Conservation (phyloP, 2,329 filamentous ascomycete species). For the Beauveria asiatica region DNA sequence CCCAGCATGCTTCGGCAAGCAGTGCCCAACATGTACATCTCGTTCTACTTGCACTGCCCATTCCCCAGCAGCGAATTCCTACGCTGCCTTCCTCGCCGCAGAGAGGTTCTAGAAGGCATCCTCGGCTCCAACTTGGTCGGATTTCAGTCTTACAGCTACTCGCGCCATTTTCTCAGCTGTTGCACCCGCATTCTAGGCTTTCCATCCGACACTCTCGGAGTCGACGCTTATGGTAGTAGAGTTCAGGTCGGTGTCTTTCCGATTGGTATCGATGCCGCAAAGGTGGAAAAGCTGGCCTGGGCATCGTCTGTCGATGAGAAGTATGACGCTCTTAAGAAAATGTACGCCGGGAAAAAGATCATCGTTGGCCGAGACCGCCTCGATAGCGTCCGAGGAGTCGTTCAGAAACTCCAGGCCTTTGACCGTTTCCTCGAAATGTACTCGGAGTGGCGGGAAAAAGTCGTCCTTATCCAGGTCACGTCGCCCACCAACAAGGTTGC, state of each 20-base stretch:
- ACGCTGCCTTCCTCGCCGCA: conserved; percentile 76
- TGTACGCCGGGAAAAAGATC: conserved; percentile 86
- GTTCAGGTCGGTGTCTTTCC: conserved; percentile 91
- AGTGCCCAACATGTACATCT: conserved; percentile 82
- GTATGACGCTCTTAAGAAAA: conserved; percentile 61
- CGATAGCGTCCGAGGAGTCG: conserved; percentile 84
- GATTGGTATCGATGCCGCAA: conserved; percentile 84
- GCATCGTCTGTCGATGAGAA: conserved; percentile 60
- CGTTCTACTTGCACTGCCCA: conserved; percentile 88
- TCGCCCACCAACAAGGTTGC: conserved; percentile 76
- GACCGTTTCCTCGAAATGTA: conserved; percentile 85
- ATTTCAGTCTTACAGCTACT: conserved; percentile 94
- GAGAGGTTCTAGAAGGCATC: conserved; percentile 83
- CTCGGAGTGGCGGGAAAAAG: conserved; percentile 85
- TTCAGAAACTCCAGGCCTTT: conserved; percentile 93
- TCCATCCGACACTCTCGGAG: conserved; percentile 72
- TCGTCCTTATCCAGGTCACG: conserved; percentile 91
- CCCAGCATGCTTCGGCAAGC: conserved; percentile 82
- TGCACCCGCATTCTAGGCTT: conserved; percentile 89
- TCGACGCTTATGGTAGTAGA: conserved; percentile 81
- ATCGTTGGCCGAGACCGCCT: conserved; percentile 93
- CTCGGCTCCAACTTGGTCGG: conserved; percentile 88
- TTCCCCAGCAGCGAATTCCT: conserved; percentile 97
- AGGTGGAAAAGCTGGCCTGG: conserved; percentile 69
- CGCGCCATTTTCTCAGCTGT: conserved; percentile 87